These are phyloP conservation scores for Rhynchosporium graminicola DNA, from an alignment of 2,329 filamentous ascomycete species.

Conservation along the genomic window DNA sequence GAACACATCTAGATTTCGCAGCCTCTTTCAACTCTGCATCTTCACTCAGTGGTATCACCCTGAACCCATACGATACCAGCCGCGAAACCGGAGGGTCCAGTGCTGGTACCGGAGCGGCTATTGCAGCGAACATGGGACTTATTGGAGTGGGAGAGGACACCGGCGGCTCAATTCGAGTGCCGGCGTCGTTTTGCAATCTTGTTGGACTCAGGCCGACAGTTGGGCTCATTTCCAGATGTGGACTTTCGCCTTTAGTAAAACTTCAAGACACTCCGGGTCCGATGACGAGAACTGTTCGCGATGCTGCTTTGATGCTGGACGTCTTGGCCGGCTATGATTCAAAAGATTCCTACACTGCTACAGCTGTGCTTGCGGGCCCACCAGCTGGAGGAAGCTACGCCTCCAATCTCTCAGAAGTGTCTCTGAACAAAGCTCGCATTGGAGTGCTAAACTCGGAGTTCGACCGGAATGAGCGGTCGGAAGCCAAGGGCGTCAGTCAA, in stretches of 20 bases:
- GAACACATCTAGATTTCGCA: conserved; percentile 21
- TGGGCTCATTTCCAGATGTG: conserved; percentile 30
- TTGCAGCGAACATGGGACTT: conserved; percentile 43
- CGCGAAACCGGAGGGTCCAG: conserved; percentile 49
- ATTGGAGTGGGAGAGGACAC: conserved; percentile 39
- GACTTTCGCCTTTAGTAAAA: conserved; percentile 37
- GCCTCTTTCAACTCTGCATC: conserved; percentile 26
- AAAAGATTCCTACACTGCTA: conserved; percentile 35
- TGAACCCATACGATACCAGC: conserved; percentile 25
- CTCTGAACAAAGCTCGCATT: conserved; percentile 32
- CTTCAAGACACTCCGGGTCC: conserved; percentile 40
- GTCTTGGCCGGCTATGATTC: conserved; percentile 38
- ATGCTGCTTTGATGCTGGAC: conserved; percentile 40
- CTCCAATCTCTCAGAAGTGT: conserved; percentile 27
- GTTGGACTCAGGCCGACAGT: conserved; percentile 29
- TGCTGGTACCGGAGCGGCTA: conserved; percentile 49
- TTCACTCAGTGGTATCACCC: conserved; percentile 23
- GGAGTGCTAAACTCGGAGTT: conserved; percentile 38
- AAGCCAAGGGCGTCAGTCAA: conserved; percentile 34
- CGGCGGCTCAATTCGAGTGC: conserved; percentile 27
- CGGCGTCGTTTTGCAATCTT: conserved; percentile 29
- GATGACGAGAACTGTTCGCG: conserved; percentile 38
- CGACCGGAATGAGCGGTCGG: conserved; percentile 30
- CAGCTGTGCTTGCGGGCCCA: conserved; percentile 31
- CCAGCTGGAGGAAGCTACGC: conserved; percentile 39